These are phyloP conservation scores for Chiua virens DNA, from an alignment of 768 basidiomycete species.

Conservation along the genomic window DNA sequence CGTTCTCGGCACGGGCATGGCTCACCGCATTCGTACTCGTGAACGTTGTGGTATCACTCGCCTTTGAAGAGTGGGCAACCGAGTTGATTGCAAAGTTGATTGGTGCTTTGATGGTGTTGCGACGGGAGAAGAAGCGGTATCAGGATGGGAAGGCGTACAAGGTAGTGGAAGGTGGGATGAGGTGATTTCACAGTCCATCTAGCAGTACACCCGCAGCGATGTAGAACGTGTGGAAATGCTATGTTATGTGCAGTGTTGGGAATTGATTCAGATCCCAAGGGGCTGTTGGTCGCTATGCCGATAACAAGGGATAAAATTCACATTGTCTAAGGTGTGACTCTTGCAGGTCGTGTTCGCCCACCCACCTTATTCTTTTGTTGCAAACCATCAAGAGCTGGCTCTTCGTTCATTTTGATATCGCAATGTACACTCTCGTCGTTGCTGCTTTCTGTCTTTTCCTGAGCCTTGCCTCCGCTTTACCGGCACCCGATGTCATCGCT, in stretches of 20 bases:
- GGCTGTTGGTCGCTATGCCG: constrained; percentile 21
- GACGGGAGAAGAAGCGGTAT: constrained; percentile 44
- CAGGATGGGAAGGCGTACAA: constrained; percentile 82
- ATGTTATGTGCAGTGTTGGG: neutral
- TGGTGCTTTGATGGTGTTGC: constrained; percentile 45
- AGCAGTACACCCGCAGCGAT: too few species aligned
- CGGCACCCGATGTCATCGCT: constrained; percentile 16
- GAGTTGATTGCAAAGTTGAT: constrained; percentile 54
- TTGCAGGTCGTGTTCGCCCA: constrained; percentile 7
- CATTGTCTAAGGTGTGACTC: neutral
- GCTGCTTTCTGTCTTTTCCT: constrained; percentile 25
- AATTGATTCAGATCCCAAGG: neutral
- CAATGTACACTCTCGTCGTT: constrained; percentile 23
- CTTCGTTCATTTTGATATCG: constrained; percentile 30
- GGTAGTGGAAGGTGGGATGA: constrained; percentile 74
- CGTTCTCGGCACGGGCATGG: constrained; percentile 62
- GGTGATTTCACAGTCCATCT: constrained; percentile 14
- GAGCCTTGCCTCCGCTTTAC: constrained; percentile 28
- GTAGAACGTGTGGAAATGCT: neutral
- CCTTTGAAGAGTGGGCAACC: constrained; percentile 78
- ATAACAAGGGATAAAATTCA: constrained; percentile 1
- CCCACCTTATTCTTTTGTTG: neutral
- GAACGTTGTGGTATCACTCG: constrained; percentile 71
- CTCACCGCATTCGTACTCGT: constrained; percentile 65
- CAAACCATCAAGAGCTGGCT: constrained; percentile 37